Evolutionary conservation across 2,329 filamentous ascomycete genomes (phyloP), one percentile per base, ranked within the genome.

Genomic region (Arthrobotrys megalospora): DNA sequence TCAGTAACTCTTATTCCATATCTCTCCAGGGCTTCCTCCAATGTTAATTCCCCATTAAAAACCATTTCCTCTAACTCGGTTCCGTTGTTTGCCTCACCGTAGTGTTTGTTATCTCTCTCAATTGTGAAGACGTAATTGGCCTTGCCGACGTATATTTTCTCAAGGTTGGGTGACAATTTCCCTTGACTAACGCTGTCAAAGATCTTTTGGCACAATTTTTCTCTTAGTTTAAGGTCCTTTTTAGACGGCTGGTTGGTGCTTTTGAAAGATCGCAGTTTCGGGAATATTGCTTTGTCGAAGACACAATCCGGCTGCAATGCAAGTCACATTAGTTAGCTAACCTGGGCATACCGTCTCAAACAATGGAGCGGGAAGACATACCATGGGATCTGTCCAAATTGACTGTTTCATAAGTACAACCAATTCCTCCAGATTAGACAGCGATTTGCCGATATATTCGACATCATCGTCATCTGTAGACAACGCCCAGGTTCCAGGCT

Each of bases 271-370:
- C 21, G 21, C 11, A 68, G 36, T 7, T 60, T 58, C 10, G 65
- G 65, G 41, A 68, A 68, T 4, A 48, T 12, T 10, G 34, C 21
- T 3, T 58, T 19, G 52, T 68, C 47, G n/a, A 68, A 47, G 19
- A 66, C 16, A 32, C 47, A 52, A 43, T 36, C 34, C 3, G 63
- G 63, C 63, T 66, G 36, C 1, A 36, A 38, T 2, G 45, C 11
- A 19, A 24, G 8, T n/a, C 6, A n/a, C n/a, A 6, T 12, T 14
- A 10, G n/a, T 58, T 58, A 58, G 52, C 16, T 1, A 1, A 11
- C n/a, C n/a, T n/a, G n/a, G n/a, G n/a, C n/a, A 32, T 12, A 28
- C 28, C 3, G 6, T 24, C 3, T 14, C 2, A 21, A 48, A 48
- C 6, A n/a, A 12, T 7, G 21, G n/a, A 28, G n/a, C 2, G 10